Evolutionary conservation across 768 basidiomycete genomes (phyloP).

Genomic region (Pisolithus tinctorius): DNA sequence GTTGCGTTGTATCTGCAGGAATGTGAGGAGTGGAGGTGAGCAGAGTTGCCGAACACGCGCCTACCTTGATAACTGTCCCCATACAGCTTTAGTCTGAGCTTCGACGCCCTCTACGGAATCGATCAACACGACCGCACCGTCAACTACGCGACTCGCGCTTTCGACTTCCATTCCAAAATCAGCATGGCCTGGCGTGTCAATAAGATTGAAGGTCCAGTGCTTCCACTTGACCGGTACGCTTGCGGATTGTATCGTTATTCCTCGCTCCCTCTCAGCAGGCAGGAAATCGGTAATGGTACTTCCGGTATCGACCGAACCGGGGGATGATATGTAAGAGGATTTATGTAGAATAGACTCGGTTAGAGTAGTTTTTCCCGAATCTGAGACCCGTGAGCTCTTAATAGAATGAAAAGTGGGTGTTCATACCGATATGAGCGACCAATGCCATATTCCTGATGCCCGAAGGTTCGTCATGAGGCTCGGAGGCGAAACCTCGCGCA

Average conservation of each 20-base stretch:
- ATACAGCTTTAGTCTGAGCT: conserved; percentile 84
- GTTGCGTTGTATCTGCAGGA: conserved; percentile 65
- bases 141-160: conserved; percentile 84
- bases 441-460: conserved; percentile 73
- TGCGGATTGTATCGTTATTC: conserved; percentile 89
- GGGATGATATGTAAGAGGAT: conserved; percentile 62
- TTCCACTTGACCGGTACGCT: conserved; percentile 87
- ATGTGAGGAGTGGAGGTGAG: not conserved
- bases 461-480: conserved; percentile 26
- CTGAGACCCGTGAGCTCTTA: conserved; percentile 30
- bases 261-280: conserved; percentile 83
- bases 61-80: conserved; percentile 82
- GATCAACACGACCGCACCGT: conserved; percentile 82
- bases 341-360: conserved; percentile 81
- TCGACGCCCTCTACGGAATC: conserved; percentile 92
- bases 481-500: conserved; percentile 19
- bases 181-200: conserved; percentile 89
- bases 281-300: conserved; percentile 89
- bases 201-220: conserved; percentile 77
- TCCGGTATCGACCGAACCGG: conserved; percentile 84
- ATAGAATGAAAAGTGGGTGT: not conserved
- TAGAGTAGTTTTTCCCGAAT: conserved; percentile 85
- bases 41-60: conserved; percentile 19
- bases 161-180: conserved; percentile 98
- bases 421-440: conserved; percentile 81